Conservation (phyloP, 2,329 filamentous ascomycete species). For the Penicillium expansum region DNA sequence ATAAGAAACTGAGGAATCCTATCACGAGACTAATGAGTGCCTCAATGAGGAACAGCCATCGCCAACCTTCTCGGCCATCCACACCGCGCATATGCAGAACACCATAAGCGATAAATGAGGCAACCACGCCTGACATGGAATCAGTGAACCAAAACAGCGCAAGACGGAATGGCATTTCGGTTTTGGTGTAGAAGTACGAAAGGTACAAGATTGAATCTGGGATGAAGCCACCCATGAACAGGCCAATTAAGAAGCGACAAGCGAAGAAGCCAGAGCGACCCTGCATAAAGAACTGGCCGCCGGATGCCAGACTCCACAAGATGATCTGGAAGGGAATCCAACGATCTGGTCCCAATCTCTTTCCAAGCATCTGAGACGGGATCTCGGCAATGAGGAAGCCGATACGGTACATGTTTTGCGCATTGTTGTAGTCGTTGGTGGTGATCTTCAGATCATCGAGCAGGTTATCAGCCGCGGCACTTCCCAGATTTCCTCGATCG, state of each 20-base stretch:
- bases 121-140: constrained; percentile 33
- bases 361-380: constrained; percentile 33
- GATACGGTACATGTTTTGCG: constrained; percentile 30
- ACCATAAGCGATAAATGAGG: constrained; percentile 36
- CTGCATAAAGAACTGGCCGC: constrained; percentile 28
- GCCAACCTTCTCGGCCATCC: constrained; percentile 44
- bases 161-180: constrained; percentile 36
- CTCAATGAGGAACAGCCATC: constrained; percentile 46
- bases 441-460: constrained; percentile 27
- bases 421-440: constrained; percentile 35
- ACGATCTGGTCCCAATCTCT: constrained; percentile 27
- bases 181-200: constrained; percentile 41
- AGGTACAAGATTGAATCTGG: constrained; percentile 41
- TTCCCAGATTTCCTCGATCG: constrained; percentile 28
- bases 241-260: constrained; percentile 46
- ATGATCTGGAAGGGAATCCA: constrained; percentile 34
- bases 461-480: constrained; percentile 29
- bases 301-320: constrained; percentile 26
- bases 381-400: constrained; percentile 33
- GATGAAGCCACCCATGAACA: constrained; percentile 53
- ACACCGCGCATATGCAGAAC: constrained; percentile 43
- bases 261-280: constrained; percentile 41
- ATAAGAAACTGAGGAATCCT: constrained; percentile 43
- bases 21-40: constrained; percentile 45
- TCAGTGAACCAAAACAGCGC: constrained; percentile 40